A percentile compares a stretch with the other conserved stretches of the same genome.
Evolutionary conservation across 768 basidiomycete species (phyloP).

Genomic region (Lactifluus piperatus): DNA sequence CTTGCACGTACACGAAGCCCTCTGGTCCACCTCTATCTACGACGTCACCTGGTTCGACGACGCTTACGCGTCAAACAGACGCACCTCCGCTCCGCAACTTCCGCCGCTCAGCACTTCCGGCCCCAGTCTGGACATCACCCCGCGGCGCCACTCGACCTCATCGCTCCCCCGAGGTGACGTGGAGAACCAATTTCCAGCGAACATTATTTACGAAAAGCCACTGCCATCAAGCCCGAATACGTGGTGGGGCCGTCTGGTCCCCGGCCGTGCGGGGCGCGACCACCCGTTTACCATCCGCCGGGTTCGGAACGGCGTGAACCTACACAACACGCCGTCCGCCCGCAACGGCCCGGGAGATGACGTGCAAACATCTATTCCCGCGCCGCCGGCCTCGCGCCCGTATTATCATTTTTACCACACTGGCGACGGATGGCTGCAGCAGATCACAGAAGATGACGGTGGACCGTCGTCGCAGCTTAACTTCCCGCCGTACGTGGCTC

Average conservation of each 20-base stretch:
- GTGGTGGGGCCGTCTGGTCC: not conserved
- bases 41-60: constrained; percentile 49
- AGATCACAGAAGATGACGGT: not conserved
- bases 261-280: constrained; percentile 5
- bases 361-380: not conserved
- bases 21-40: constrained; percentile 48
- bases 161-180: not conserved
- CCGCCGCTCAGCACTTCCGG: constrained; percentile 16
- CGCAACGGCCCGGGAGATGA: not conserved
- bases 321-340: not conserved
- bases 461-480: not conserved
- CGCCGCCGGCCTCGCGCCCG: not conserved
- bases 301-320: not conserved
- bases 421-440: not conserved
- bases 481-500: not conserved
- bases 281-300: constrained; percentile 8
- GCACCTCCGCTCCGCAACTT: not conserved
- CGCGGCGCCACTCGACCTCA: not conserved
- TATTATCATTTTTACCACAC: not conserved
- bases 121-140: not conserved
- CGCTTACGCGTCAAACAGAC: not conserved
- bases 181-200: not conserved
- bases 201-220: not conserved
- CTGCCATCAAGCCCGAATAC: not conserved
- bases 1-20: constrained; percentile 29